These are phyloP conservation scores for Trichosporon sp. DNA, from an alignment of 1,284 basidiomycete species.

Conservation along the genomic window DNA sequence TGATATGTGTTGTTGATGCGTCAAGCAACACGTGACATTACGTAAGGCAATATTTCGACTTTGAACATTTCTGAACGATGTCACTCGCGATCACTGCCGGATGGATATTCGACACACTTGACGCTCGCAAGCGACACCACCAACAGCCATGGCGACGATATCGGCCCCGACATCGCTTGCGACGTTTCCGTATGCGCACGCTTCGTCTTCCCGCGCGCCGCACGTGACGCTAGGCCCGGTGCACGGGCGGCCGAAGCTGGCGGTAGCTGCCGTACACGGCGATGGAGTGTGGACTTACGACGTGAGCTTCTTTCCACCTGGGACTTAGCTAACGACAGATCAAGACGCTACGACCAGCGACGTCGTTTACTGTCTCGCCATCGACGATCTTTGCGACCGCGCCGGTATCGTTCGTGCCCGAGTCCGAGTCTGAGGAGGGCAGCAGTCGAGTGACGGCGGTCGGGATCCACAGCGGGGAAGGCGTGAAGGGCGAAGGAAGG, in stretches of 20 bases:
- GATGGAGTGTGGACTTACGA: slow-evolving; percentile 49
- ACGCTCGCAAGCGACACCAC: background rate
- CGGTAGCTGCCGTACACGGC: slow-evolving; percentile 45
- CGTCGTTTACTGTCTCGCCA: slow-evolving; percentile 45
- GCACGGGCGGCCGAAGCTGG: slow-evolving; percentile 30
- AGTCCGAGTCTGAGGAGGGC: slow-evolving; percentile 5
- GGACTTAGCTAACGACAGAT: slow-evolving; percentile 25
- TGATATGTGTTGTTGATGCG: too few species aligned
- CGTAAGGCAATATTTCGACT: background rate
- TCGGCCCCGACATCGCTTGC: slow-evolving; percentile 38
- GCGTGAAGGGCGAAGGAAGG: slow-evolving; percentile 22
- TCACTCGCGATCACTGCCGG: background rate
- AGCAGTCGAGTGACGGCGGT: slow-evolving; percentile 30
- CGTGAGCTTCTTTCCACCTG: slow-evolving; percentile 26
- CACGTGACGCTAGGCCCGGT: slow-evolving; percentile 41
- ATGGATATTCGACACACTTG: too few species aligned
- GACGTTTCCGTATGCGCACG: slow-evolving; percentile 36
- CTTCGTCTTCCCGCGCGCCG: slow-evolving; percentile 34
- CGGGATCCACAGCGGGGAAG: slow-evolving; percentile 28
- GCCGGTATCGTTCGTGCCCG: slow-evolving; percentile 33
- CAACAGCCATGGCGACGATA: slow-evolving; percentile 34
- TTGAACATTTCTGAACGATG: background rate
- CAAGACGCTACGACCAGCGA: slow-evolving; percentile 39
- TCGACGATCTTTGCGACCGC: slow-evolving; percentile 37
- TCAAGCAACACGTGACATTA: background rate